A percentile compares a stretch with the other conserved stretches of the same genome.
phyloP scores from a whole-genome alignment of 768 basidiomycete genomes.

The Plicaturopsis crispa region DNA sequence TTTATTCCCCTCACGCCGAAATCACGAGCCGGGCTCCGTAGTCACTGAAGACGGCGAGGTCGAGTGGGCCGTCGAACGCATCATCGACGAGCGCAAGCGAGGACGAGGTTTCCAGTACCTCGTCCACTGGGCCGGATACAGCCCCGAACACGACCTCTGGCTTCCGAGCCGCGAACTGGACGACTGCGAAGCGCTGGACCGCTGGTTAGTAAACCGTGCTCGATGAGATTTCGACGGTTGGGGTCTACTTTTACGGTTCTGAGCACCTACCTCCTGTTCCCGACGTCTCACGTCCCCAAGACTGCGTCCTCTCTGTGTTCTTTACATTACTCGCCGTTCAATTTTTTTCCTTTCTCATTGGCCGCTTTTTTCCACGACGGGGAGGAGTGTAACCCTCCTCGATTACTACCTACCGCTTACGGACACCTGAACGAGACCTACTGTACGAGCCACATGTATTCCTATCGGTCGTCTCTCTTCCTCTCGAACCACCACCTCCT shows the following conservation, averaged over 20 bases:
- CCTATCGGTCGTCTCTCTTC: not conserved
- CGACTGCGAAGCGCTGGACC: slow-evolving; percentile 16
- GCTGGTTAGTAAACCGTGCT: slow-evolving; percentile 1
- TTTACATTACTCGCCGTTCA: too few relatives aligned
- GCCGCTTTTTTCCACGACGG: not conserved
- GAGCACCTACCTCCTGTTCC: not conserved
- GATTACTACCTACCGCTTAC: not conserved
- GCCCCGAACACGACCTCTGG: slow-evolving; percentile 21
- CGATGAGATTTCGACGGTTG: not conserved
- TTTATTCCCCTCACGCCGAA: slow-evolving; percentile 24
- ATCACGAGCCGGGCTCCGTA: slow-evolving; percentile 12
- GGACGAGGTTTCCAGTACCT: slow-evolving; percentile 23
- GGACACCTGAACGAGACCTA: not conserved
- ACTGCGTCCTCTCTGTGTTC: not conserved
- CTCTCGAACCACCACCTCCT: not conserved
- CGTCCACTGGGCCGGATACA: slow-evolving; percentile 23
- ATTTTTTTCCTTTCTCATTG: not conserved
- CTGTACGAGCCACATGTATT: not conserved
- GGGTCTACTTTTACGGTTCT: not conserved
- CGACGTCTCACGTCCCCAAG: not conserved
- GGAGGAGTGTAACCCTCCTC: not conserved
- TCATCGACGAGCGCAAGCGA: slow-evolving; percentile 15
- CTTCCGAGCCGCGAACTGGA: slow-evolving; percentile 14
- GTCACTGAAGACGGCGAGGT: slow-evolving; percentile 15
- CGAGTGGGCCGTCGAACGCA: slow-evolving; percentile 20